Evolutionary conservation across 768 basidiomycete genomes (phyloP).

Genomic region (Boletus reticulatus): DNA sequence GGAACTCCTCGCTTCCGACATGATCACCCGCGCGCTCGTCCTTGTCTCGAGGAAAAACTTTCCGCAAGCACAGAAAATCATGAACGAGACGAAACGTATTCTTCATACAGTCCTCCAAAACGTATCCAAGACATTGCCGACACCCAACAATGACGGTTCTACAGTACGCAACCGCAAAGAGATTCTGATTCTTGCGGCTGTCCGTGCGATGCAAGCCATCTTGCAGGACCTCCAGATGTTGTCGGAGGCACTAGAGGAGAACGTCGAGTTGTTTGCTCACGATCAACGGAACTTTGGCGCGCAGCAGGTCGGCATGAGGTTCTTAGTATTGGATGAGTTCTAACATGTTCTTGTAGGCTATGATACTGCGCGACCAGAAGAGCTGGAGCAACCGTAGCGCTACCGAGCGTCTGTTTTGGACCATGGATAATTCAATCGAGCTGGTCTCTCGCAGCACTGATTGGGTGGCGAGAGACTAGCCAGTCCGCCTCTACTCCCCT

Average conservation of each 20-base stretch:
- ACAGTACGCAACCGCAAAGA: slow-evolving; percentile 76
- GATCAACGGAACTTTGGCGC: slow-evolving; percentile 96
- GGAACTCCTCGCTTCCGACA: slow-evolving; percentile 95
- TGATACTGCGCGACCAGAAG: slow-evolving; percentile 94
- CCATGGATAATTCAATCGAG: slow-evolving; percentile 86
- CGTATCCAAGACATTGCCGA: slow-evolving; percentile 69
- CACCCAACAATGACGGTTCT: slow-evolving; percentile 45
- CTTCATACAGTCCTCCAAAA: slow-evolving; percentile 87
- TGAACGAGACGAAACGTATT: slow-evolving; percentile 90
- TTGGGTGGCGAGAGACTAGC: slow-evolving; percentile 76
- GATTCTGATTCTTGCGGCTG: slow-evolving; percentile 64
- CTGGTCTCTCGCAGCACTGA: slow-evolving; percentile 82
- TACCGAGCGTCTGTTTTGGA: slow-evolving; percentile 92
- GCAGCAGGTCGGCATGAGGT: slow-evolving; percentile 71
- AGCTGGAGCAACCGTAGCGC: slow-evolving; percentile 91
- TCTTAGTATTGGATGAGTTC: neutral
- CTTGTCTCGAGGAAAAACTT: slow-evolving; percentile 90
- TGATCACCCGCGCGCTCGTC: slow-evolving; percentile 93
- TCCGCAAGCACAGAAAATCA: slow-evolving; percentile 85
- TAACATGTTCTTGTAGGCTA: slow-evolving; percentile 55
- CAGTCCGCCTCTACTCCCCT: neutral
- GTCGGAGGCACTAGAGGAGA: slow-evolving; percentile 86
- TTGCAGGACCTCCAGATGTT: slow-evolving; percentile 85
- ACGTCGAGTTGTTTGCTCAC: slow-evolving; percentile 87
- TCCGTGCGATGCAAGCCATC: slow-evolving; percentile 81